Conservation (phyloP, 2,329 filamentous ascomycete genomes). For the Sordariomycetes sp. region DNA sequence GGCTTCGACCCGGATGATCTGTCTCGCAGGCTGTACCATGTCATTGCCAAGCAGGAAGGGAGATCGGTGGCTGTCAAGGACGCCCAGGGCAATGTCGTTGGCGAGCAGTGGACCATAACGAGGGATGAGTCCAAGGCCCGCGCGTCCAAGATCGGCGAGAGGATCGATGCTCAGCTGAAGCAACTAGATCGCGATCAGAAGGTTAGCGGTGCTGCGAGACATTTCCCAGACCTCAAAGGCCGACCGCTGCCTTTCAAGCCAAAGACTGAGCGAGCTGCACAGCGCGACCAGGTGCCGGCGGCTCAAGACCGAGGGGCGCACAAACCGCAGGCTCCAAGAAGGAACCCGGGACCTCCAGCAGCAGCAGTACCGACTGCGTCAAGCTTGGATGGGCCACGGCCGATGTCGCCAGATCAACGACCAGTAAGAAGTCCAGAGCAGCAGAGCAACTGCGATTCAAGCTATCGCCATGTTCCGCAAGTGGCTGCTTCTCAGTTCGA, state of each 20-base stretch:
- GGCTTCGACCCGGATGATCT: constrained; percentile 46
- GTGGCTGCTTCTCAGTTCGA: constrained; percentile 46
- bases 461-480: constrained; percentile 42
- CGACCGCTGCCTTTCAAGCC: neutral
- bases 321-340: too few relatives aligned
- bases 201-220: neutral
- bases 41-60: constrained; percentile 40
- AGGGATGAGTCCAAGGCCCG: too few relatives aligned
- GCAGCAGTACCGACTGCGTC: too few relatives aligned
- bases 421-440: too few relatives aligned
- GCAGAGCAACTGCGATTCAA: constrained; percentile 4
- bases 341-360: too few relatives aligned
- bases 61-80: too few relatives aligned
- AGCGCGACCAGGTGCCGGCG: neutral
- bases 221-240: too few relatives aligned
- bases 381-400: too few relatives aligned
- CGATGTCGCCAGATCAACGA: too few relatives aligned
- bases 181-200: neutral
- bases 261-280: neutral
- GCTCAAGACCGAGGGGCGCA: neutral
- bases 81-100: too few relatives aligned
- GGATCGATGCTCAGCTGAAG: neutral
- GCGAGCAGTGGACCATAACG: too few relatives aligned
- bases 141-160: neutral
- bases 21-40: constrained; percentile 37